These are phyloP conservation scores for Setaria viridis DNA, from an alignment of 202 grass and related monocot species.

Conservation along the genomic window DNA sequence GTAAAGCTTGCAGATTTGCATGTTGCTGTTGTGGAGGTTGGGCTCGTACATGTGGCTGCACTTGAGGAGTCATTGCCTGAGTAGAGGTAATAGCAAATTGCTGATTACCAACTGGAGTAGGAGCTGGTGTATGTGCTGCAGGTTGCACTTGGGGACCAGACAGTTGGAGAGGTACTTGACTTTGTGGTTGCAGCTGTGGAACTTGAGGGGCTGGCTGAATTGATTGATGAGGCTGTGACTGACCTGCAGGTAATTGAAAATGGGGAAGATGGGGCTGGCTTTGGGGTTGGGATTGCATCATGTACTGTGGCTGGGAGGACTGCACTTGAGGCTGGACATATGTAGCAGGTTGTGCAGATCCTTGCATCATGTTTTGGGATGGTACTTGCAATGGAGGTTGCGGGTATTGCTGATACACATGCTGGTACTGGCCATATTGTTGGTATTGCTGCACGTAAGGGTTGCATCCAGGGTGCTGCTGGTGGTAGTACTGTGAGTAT, in stretches of 20 bases:
- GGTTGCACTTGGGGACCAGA: conserved; percentile 44
- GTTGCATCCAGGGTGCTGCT: conserved; percentile 82
- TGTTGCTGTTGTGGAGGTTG: conserved; percentile 55
- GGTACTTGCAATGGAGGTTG: conserved; percentile 55
- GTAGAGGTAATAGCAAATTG: conserved; percentile 56
- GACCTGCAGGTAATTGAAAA: conserved; percentile 52
- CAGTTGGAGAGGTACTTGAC: conserved; percentile 38
- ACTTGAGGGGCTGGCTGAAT: conserved; percentile 52
- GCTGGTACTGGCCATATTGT: conserved; percentile 78
- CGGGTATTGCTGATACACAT: conserved; percentile 53
- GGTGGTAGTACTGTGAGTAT: conserved; percentile 83
- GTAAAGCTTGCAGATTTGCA: conserved; percentile 53
- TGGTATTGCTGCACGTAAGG: conserved; percentile 77
- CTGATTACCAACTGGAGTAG: conserved; percentile 55
- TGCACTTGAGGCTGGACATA: conserved; percentile 67
- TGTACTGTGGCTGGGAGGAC: conserved; percentile 49
- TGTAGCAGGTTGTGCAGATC: conserved; percentile 51
- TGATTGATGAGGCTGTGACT: conserved; percentile 55
- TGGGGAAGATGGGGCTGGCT: conserved; percentile 58
- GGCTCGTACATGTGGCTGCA: conserved; percentile 49
- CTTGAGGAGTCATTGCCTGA: conserved; percentile 45
- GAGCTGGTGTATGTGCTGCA: conserved; percentile 45
- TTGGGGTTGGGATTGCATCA: conserved; percentile 50
- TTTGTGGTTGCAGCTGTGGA: conserved; percentile 63
- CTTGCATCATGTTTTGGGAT: conserved; percentile 52